These are phyloP conservation scores for Symbiodinium natans DNA, from an alignment of 73 alveolate genomes.

Conservation along the genomic window DNA sequence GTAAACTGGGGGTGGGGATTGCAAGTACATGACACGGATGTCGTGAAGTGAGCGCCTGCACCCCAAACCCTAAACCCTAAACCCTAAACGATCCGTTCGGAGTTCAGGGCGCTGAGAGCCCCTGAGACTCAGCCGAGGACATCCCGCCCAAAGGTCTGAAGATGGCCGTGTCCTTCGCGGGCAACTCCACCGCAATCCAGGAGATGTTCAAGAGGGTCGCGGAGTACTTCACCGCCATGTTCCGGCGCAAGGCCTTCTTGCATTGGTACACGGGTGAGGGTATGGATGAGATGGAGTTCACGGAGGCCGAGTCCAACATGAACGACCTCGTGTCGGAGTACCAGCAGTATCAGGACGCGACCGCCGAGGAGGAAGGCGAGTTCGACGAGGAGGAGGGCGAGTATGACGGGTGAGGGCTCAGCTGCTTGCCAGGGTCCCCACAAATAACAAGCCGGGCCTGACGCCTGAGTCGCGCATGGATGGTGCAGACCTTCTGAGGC, in stretches of 20 bases:
- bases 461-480: not conserved
- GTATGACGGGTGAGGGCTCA: not conserved
- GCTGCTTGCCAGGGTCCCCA: not conserved
- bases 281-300: conserved; percentile 98
- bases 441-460: not conserved
- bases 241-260: conserved; percentile 99
- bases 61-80: too few species aligned
- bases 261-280: conserved; percentile 99
- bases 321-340: conserved; percentile 96
- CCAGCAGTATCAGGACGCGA: conserved; percentile 96
- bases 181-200: conserved; percentile 97
- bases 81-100: too few species aligned
- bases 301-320: conserved; percentile 98
- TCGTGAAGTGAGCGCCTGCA: too few species aligned
- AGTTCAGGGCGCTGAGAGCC: conserved; percentile 97
- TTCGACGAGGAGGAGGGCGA: conserved; percentile 97
- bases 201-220: conserved; percentile 98
- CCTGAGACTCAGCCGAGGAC: too few species aligned
- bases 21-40: too few species aligned
- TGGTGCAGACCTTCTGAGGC: not conserved
- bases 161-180: conserved; percentile 97
- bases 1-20: too few species aligned
- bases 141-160: conserved; percentile 98
- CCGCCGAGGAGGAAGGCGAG: conserved; percentile 97
- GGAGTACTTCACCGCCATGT: conserved; percentile 99